Evolutionary conservation across 805 yeast species (phyloP).

Genomic region (Candida chilensis): DNA sequence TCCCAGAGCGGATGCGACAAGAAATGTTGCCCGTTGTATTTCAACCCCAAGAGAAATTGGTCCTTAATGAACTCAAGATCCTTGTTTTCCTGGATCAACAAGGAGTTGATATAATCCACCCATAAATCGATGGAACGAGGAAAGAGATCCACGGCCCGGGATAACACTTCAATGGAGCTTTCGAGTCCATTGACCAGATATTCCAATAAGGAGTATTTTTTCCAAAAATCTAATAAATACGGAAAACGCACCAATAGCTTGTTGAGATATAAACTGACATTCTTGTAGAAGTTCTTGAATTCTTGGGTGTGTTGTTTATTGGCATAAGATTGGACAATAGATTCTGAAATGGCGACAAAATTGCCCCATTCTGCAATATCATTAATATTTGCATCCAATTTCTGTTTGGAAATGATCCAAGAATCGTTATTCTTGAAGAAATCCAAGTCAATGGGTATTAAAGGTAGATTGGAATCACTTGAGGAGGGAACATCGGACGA

Average conservation of each 20-base stretch:
- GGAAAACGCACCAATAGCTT: constrained; percentile 48
- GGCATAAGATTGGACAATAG: constrained; percentile 1
- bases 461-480: too few species aligned
- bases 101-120: constrained; percentile 54
- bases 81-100: constrained; percentile 19
- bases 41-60: constrained; percentile 39
- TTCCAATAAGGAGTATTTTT: constrained; percentile 43
- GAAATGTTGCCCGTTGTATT: constrained; percentile 59
- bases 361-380: constrained; percentile 5
- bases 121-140: constrained; percentile 61
- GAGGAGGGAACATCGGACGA: too few species aligned
- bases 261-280: constrained; percentile 8
- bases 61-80: constrained; percentile 18
- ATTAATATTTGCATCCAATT: constrained; percentile 13
- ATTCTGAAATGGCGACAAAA: neutral
- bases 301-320: constrained; percentile 5
- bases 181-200: constrained; percentile 48
- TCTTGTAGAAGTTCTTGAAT: constrained; percentile 9
- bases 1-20: constrained; percentile 82
- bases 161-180: constrained; percentile 35
- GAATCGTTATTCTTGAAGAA: too few species aligned
- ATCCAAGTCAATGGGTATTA: too few species aligned
- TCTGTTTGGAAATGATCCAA: too few species aligned
- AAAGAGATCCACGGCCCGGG: constrained; percentile 32
- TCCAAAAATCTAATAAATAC: constrained; percentile 54